phyloP scores from a whole-genome alignment of 1,139 yeast genomes.

The Kurtzmaniella natalensis region DNA sequence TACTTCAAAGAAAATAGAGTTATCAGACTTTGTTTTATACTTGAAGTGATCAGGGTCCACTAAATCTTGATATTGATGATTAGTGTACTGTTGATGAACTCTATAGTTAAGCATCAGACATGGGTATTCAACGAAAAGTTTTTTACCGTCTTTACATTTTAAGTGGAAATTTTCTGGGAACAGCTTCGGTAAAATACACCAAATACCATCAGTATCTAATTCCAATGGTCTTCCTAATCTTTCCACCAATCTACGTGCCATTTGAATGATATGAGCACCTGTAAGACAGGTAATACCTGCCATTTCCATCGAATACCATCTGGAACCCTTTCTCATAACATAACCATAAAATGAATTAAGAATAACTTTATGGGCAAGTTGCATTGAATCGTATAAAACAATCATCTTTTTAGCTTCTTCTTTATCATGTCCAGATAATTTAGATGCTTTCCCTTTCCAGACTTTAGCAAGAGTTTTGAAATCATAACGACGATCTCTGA shows the following conservation, averaged over 20 bases:
- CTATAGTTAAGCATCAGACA: constrained; percentile 94
- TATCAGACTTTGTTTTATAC: constrained; percentile 79
- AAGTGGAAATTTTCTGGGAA: constrained; percentile 88
- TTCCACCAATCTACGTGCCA: constrained; percentile 93
- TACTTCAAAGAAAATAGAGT: constrained; percentile 94
- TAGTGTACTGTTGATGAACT: constrained; percentile 88
- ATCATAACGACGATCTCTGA: constrained; percentile 94
- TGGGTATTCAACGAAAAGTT: constrained; percentile 78
- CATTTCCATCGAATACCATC: constrained; percentile 99
- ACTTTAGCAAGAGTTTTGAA: constrained; percentile 91
- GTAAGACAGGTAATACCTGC: constrained; percentile 98
- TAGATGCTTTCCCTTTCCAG: constrained; percentile 81
- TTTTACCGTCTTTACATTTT: constrained; percentile 72
- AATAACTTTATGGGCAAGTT: constrained; percentile 95
- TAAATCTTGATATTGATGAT: constrained; percentile 88
- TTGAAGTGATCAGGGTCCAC: constrained; percentile 63
- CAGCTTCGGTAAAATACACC: constrained; percentile 94
- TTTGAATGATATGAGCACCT: constrained; percentile 96
- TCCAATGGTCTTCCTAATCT: constrained; percentile 93
- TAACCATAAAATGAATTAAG: constrained; percentile 96
- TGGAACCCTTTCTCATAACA: constrained; percentile 97
- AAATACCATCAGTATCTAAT: constrained; percentile 97
- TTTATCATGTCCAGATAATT: constrained; percentile 44
- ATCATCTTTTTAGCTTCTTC: constrained; percentile 95
- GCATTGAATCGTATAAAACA: constrained; percentile 89